Base-by-base conservation (phyloP, 129 eudicot species). In the Flaveria sonorensis region DNA sequence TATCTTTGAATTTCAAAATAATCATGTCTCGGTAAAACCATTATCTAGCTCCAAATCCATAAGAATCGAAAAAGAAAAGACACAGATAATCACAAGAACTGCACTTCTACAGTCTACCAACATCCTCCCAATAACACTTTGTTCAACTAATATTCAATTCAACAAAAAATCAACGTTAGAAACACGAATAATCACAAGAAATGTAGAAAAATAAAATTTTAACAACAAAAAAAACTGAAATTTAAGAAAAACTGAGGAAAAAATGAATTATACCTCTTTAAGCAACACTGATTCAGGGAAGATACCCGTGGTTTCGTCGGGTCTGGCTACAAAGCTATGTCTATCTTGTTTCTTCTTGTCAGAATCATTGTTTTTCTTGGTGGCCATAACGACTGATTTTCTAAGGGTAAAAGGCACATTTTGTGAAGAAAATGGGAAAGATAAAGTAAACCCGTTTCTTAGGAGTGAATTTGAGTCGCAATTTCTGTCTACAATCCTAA, bases 211-310 rank as follows among this genome's bases (percentile, higher is more conserved):
- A 10, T 7, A 6, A 15, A 20, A 64, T 19, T 7, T 28, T 0
- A 51, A 36, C 4, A 32, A 36, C 7, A 21, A 19, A 71, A 71
- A 78, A 4, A 45, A 47, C 9, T 23, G 36, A 6, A 68, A 68
- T 2, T 10, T 5, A 50, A 20, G 32, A 10, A 20, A 72, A 32
- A 52, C 0, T 75, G 36, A 26, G 67, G 10, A 59, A 74, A 71
- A 55, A 42, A 72, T 19, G 57, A 6, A 66, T 57, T 18, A 55
- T 40, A 93, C 98, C 98, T 91, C 79, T 86, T 82, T 94, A 50
- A 94, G 98, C 72, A 94, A 87, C 68, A 94, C 97, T 60, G 98
- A 87, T 81, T 94, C 98, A 63, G 98, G 98, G 64, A 87, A 94
- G 62, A 84, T 79, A 68, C 96, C 98, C 39, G 93, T 90, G 65